These are phyloP conservation scores for Cyclotella baltica DNA, from an alignment of 108 stramenopile species.

Conservation along the genomic window DNA sequence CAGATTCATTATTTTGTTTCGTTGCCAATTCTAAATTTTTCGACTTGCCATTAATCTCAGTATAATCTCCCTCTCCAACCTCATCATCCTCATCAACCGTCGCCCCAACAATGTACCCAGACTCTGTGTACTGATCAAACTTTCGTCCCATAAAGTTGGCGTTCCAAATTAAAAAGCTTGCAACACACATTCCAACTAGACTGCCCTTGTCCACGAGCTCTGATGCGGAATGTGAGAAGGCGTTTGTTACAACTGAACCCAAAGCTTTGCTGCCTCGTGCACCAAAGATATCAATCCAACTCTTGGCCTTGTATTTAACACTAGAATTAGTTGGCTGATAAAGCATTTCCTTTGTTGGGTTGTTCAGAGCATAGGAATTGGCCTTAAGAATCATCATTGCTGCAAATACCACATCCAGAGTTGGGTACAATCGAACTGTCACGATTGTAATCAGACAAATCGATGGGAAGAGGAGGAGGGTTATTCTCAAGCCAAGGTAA, in stretches of 20 bases:
- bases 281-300: conserved; percentile 98
- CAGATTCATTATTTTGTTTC: conserved; percentile 63
- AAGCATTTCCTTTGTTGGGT: conserved; percentile 97
- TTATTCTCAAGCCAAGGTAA: conserved; percentile 87
- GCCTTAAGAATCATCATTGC: conserved; percentile 98
- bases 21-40: conserved; percentile 72
- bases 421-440: conserved; percentile 83
- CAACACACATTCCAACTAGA: conserved; percentile 89
- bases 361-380: conserved; percentile 95
- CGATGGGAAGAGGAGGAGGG: conserved; percentile 93
- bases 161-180: conserved; percentile 95
- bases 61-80: conserved; percentile 44
- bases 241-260: conserved; percentile 95
- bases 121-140: conserved; percentile 92
- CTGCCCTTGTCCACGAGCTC: conserved; percentile 89
- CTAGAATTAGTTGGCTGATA: conserved; percentile 95
- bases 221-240: conserved; percentile 84
- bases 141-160: conserved; percentile 92
- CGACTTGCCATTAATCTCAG: conserved; percentile 29
- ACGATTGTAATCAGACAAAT: conserved; percentile 87
- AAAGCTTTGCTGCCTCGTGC: conserved; percentile 94
- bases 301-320: conserved; percentile 97
- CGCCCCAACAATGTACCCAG: conserved; percentile 93
- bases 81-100: conserved; percentile 56
- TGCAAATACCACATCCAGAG: conserved; percentile 92